These are phyloP conservation scores for Irpex sp. DNA, from an alignment of 1,284 basidiomycete genomes.

Conservation along the genomic window DNA sequence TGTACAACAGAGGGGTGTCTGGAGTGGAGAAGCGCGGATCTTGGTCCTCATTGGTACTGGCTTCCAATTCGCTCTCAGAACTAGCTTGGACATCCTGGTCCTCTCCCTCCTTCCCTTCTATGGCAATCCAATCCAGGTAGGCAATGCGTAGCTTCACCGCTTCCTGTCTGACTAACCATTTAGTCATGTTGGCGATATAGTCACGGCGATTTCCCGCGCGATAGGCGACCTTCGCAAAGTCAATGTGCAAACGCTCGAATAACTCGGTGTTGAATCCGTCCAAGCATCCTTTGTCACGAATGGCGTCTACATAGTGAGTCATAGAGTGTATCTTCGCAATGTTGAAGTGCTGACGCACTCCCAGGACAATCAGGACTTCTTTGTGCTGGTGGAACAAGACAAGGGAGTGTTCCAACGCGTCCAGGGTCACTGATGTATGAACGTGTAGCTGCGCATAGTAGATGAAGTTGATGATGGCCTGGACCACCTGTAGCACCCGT, in stretches of 20 bases:
- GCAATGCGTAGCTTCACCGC: slow-evolving; percentile 6
- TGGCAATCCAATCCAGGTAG: slow-evolving; percentile 8
- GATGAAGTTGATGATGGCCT: slow-evolving; percentile 26
- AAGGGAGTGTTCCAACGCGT: slow-evolving; percentile 16
- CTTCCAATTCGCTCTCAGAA: neutral
- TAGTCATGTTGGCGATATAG: slow-evolving; percentile 23
- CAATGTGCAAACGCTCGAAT: slow-evolving; percentile 27
- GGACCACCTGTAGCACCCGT: slow-evolving; percentile 10
- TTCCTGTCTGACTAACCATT: slow-evolving; percentile 20
- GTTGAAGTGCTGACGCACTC: slow-evolving; percentile 25
- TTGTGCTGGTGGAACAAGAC: slow-evolving; percentile 24
- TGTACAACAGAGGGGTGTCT: neutral
- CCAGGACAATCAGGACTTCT: slow-evolving; percentile 19
- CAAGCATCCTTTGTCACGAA: slow-evolving; percentile 13
- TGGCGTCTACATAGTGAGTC: slow-evolving; percentile 21
- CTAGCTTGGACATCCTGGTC: neutral
- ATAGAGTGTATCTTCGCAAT: slow-evolving; percentile 27
- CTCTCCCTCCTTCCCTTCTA: neutral
- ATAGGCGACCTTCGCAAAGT: slow-evolving; percentile 26
- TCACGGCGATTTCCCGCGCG: slow-evolving; percentile 21
- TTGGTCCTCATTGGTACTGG: neutral
- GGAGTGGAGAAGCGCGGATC: neutral
- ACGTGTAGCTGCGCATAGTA: slow-evolving; percentile 19
- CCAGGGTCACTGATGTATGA: slow-evolving; percentile 14
- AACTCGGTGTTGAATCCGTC: slow-evolving; percentile 27